Evolutionary conservation across 2,329 filamentous ascomycete genomes (phyloP), one percentile per base, ranked within the genome.

Genomic region (Cryphonectria carpinicola): DNA sequence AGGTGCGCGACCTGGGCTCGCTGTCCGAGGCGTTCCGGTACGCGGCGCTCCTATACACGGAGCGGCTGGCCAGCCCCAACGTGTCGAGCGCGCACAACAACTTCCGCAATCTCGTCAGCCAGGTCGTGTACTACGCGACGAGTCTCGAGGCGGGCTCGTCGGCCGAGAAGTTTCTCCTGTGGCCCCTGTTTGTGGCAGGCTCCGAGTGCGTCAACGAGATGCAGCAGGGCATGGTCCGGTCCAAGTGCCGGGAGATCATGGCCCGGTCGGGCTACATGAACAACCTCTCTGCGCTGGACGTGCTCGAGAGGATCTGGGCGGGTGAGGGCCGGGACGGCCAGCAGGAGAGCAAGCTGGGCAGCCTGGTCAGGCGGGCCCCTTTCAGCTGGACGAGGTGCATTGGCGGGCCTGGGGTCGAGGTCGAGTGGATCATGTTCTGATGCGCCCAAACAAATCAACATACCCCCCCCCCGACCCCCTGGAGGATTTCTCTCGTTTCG

Each of bases 1-100:
- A 96, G 78, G 82, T 92, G 1, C 85, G 89, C 32, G 94, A 97
- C 74, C 85, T 97, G 14, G 87, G 90, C 46, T 93, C 94, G 76
- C 91, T 97, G 66, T 97, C 93, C 28, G 94, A 97, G 80, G 92
- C 92, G 14, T 98, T 97, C 85, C 92, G 95, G 25, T 94, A 96
- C 79, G 91, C 94, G 0, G 95, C 94, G 0, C 86, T 98, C 46
- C 87, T 98, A 14, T 98, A 97, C 83, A 95, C 92, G 13, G 94
- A 97, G 82, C 92, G 95, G 5, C 88, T 98, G 35, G 94, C 93
- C 1, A 90, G 91, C 74, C 95, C 94, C 0, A 87, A 88, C 69
- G 83, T 93, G 2, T 89, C 93, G 1, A 92, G 93, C 0, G 87
- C 87, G 22, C 88, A 95, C 77, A 88, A 89, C 75, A 92, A 91